Conservation (phyloP, 2,329 filamentous ascomycete species). For the Lecanicillium sp. region DNA sequence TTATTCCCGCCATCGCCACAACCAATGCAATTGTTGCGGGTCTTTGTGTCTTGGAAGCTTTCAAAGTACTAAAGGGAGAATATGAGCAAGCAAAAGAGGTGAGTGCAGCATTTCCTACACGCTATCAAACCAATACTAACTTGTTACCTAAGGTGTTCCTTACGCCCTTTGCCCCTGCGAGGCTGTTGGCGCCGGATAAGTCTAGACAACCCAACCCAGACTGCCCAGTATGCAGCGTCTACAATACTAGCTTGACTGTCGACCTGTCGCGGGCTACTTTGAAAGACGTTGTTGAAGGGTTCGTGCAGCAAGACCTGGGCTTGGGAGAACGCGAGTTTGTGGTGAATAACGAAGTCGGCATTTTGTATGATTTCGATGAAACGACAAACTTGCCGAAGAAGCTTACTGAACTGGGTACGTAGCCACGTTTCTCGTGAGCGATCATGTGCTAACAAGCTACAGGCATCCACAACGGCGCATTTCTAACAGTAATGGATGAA, state of each 20-base stretch:
- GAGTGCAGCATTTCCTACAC: constrained; percentile 11
- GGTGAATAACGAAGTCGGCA: constrained; percentile 62
- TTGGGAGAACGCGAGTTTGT: constrained; percentile 74
- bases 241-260: constrained; percentile 56
- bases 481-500: constrained; percentile 79
- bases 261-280: constrained; percentile 68
- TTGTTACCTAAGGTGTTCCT: constrained; percentile 64
- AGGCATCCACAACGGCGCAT: constrained; percentile 64
- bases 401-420: constrained; percentile 62
- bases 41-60: constrained; percentile 83
- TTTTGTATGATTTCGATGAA: constrained; percentile 86
- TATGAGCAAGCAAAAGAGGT: constrained; percentile 68
- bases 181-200: constrained; percentile 50
- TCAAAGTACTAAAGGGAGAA: constrained; percentile 76
- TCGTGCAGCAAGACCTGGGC: constrained; percentile 61
- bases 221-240: constrained; percentile 76
- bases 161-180: constrained; percentile 53
- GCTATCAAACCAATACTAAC: background rate
- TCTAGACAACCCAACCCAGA: constrained; percentile 62
- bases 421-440: background rate
- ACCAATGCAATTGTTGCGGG: constrained; percentile 95
- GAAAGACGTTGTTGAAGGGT: constrained; percentile 66
- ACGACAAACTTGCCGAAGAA: constrained; percentile 79
- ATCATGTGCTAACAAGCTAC: constrained; percentile 15
- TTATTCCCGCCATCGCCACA: constrained; percentile 95